Percentiles rank a stretch among this genome's conserved stretches.
Conservation (phyloP, 1,284 basidiomycete species). For the Pyrrhoderma noxium region DNA sequence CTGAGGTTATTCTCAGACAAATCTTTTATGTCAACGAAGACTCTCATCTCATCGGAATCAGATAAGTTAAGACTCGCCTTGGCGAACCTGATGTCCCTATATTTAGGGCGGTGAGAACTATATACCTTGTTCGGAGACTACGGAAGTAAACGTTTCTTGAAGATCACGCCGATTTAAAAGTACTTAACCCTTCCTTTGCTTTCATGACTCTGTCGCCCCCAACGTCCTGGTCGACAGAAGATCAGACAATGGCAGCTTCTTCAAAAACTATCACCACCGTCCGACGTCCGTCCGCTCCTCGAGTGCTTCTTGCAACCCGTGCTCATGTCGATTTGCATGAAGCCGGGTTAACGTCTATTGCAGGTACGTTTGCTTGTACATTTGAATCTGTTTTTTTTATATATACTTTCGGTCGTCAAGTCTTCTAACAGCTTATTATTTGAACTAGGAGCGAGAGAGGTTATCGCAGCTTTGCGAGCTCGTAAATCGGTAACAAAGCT, state of each 20-base stretch:
- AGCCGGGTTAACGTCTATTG: slow-evolving; percentile 8
- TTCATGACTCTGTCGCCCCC: not conserved
- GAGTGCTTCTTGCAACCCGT: slow-evolving; percentile 8
- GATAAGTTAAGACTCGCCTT: too few relatives aligned
- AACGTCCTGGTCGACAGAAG: not conserved
- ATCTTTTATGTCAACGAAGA: too few relatives aligned
- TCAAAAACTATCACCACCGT: slow-evolving; percentile 5
- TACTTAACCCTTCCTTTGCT: too few relatives aligned
- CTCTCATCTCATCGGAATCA: too few relatives aligned
- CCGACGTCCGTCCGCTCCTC: slow-evolving; percentile 18
- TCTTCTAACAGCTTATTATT: not conserved
- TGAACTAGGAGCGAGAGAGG: slow-evolving; percentile 37
- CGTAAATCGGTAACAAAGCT: slow-evolving; percentile 42
- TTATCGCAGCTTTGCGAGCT: slow-evolving; percentile 39
- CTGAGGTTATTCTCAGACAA: too few relatives aligned
- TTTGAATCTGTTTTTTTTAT: not conserved
- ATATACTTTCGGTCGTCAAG: too few relatives aligned
- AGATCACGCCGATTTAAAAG: not conserved
- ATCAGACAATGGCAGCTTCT: not conserved
- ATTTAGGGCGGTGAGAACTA: too few relatives aligned
- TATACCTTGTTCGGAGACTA: too few relatives aligned
- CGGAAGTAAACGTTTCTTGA: not conserved
- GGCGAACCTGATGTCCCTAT: too few relatives aligned
- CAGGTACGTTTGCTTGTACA: slow-evolving; percentile 3
- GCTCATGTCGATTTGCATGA: slow-evolving; percentile 18